Evolutionary conservation across 805 yeast species (phyloP), one percentile per base, ranked within the genome.

Genomic region (Lachancea sp.): DNA sequence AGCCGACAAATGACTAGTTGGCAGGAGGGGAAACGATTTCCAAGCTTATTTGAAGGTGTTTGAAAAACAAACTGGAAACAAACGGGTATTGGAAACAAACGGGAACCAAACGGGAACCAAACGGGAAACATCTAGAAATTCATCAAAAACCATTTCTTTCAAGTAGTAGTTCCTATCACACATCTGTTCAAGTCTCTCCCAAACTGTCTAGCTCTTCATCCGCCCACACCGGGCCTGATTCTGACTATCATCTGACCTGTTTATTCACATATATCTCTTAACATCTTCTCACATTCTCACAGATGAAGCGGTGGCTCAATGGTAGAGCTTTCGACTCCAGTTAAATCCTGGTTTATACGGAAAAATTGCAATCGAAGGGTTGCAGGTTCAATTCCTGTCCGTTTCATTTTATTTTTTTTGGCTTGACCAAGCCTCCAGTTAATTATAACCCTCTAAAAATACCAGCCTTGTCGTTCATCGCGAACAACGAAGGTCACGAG

Each of bases 341-440:
- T 56, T 56, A 53, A 46, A 52, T 52, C 53, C 53, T 54, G 57
- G 56, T 32, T 35, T 49, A 48, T 48, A 49, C 47, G 37, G 58
- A 54, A 53, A 51, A 33, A 36, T 53, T 55, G 60, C 58, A 66
- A 74, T 73, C 81, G 73, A 73, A 74, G 72, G 81, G 81, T 74
- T 75, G 81, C 79, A 75, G 79, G 81, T 75, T 75, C 81, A 72
- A 75, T 72, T 75, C 81, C 79, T 75, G 81, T 74, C 78, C 76
- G 79, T 74, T 76, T 72, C 77, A 73, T 52, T 57, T 58, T 57
- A 22, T 22, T 22, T 22, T 22, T 22, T 22, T 22, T 22, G 25
- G 25, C 4, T 22, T n/a, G n/a, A n/a, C n/a, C n/a, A n/a, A n/a
- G n/a, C n/a, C n/a, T n/a, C n/a, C n/a, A n/a, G n/a, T n/a, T n/a